Percentiles rank a stretch among this genome's conserved stretches.
Conservation (phyloP, 2,329 filamentous ascomycete genomes). For the Colletotrichum theobromicola region DNA sequence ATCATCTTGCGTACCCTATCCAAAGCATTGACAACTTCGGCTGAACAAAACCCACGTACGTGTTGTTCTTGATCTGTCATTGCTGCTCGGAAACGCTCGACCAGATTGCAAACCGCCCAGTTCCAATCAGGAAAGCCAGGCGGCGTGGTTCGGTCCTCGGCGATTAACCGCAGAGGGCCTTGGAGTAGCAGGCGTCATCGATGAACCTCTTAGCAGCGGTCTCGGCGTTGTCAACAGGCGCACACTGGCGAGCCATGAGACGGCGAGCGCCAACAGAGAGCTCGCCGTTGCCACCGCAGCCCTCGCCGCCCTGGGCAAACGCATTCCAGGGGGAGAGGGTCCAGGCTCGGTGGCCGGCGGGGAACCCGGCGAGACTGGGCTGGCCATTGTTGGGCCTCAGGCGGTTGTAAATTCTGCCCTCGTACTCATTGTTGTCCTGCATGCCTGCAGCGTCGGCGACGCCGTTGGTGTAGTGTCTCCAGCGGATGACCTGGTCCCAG, state of each 20-base stretch:
- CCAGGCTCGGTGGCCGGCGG: not conserved
- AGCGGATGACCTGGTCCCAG: not conserved
- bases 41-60: not conserved
- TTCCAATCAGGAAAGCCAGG: not conserved
- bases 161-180: not conserved
- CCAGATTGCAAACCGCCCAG: not conserved
- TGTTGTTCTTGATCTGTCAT: not conserved
- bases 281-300: not conserved
- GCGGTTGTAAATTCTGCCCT: not conserved
- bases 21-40: fast-evolving
- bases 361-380: not conserved
- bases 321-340: not conserved
- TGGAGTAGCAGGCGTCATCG: not conserved
- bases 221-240: not conserved
- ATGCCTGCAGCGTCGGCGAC: not conserved
- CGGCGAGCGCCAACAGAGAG: not conserved
- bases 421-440: not conserved
- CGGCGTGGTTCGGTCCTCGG: not conserved
- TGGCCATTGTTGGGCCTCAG: not conserved
- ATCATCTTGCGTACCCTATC: not conserved
- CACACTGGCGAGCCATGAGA: not conserved
- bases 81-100: fast-evolving
- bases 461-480: not conserved
- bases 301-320: not conserved
- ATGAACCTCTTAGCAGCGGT: not conserved